These are phyloP conservation scores for Penicillium freii DNA, from an alignment of 2,329 filamentous ascomycete species.

Conservation along the genomic window DNA sequence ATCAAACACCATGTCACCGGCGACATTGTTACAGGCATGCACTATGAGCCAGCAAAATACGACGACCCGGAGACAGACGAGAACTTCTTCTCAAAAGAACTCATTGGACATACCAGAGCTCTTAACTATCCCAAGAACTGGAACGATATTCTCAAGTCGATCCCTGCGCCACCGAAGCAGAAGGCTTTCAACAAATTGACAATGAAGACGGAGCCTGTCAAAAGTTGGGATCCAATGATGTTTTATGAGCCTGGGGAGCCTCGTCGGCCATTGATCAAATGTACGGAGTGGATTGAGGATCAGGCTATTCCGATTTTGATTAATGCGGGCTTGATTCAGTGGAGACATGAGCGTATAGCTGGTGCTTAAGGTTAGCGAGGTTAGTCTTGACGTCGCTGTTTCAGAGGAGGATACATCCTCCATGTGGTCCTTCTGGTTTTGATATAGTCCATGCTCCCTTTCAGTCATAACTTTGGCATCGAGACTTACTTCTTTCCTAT, in stretches of 20 bases:
- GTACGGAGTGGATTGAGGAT: constrained; percentile 2
- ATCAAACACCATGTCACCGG: constrained; percentile 8
- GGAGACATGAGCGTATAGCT: neutral
- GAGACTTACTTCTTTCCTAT: neutral
- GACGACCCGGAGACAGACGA: neutral
- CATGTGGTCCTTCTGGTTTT: neutral
- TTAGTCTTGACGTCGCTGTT: neutral
- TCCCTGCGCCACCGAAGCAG: neutral
- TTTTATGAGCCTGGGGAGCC: neutral
- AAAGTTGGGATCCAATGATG: neutral
- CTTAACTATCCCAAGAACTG: constrained; percentile 4
- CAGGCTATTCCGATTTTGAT: neutral
- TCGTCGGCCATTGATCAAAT: constrained; percentile 3
- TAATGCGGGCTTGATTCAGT: neutral
- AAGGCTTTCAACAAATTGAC: neutral
- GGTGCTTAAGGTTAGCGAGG: neutral
- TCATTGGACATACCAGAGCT: neutral
- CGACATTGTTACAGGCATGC: constrained; percentile 2
- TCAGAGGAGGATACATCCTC: neutral
- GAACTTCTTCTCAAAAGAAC: constrained; percentile 3
- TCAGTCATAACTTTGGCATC: neutral
- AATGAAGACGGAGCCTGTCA: constrained; percentile 2
- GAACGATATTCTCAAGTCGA: neutral
- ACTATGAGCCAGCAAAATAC: neutral
- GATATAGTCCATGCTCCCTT: neutral